phyloP scores from a whole-genome alignment of 768 basidiomycete species.

The Trametes elegans region DNA sequence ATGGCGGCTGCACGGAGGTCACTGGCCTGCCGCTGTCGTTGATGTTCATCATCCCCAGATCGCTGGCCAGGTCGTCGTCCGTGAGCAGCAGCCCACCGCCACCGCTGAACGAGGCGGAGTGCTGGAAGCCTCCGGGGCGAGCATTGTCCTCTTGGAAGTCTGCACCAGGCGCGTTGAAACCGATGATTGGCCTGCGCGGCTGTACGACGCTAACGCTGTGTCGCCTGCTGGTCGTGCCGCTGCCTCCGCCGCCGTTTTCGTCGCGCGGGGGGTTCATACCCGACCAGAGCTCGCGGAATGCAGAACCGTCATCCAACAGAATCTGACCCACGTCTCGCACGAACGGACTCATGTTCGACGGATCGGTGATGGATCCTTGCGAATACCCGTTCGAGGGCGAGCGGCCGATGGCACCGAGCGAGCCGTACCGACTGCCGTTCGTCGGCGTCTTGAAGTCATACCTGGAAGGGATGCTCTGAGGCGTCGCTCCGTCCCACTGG shows the following conservation, averaged over 20 bases:
- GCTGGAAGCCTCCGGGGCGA: constrained; percentile 31
- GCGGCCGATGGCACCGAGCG: constrained; percentile 53
- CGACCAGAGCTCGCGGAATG: constrained; percentile 73
- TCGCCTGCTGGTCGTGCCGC: constrained; percentile 78
- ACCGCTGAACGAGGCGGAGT: constrained; percentile 35
- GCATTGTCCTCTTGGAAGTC: constrained; percentile 43
- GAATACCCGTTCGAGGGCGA: constrained; percentile 53
- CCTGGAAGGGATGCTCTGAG: constrained; percentile 51
- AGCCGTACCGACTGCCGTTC: constrained; percentile 60
- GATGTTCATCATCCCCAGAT: constrained; percentile 63
- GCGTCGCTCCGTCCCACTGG: constrained; percentile 61
- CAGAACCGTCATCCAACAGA: constrained; percentile 68
- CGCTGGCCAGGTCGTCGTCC: constrained; percentile 79
- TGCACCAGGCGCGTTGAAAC: constrained; percentile 60
- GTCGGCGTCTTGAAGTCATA: constrained; percentile 67
- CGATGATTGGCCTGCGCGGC: constrained; percentile 63
- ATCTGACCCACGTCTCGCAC: constrained; percentile 82
- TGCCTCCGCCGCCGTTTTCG: constrained; percentile 61
- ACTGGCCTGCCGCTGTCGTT: constrained; percentile 25
- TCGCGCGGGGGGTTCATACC: constrained; percentile 64
- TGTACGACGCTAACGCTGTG: constrained; percentile 86
- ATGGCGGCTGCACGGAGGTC: constrained; percentile 52
- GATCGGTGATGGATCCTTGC: constrained; percentile 46
- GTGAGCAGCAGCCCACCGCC: constrained; percentile 66
- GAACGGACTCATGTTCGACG: constrained; percentile 83